Evolutionary conservation across 148 eudicot species (phyloP).

Genomic region (Camellia sinensis): DNA sequence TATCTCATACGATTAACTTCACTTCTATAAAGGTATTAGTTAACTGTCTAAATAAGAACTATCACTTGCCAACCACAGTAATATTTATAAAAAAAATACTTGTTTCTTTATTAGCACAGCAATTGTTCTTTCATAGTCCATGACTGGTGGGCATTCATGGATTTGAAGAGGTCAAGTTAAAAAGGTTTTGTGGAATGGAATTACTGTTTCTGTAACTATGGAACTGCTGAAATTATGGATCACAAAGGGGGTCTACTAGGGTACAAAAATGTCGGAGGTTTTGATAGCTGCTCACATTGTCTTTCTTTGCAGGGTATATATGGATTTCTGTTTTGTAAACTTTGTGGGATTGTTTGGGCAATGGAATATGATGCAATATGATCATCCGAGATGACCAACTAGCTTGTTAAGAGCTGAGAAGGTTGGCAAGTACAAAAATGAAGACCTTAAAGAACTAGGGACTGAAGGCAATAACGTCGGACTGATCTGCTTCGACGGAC

Average conservation of each 20-base stretch:
- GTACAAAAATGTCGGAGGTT: background rate
- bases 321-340: too few relatives aligned
- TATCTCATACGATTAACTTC: slow-evolving; percentile 76
- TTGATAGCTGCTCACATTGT: background rate
- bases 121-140: too few relatives aligned
- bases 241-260: background rate
- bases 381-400: too few relatives aligned
- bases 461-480: too few relatives aligned
- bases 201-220: background rate
- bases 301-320: background rate
- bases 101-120: background rate
- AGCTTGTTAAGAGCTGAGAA: too few relatives aligned
- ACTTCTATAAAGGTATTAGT: slow-evolving; percentile 70
- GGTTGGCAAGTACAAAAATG: too few relatives aligned
- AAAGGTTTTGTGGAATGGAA: background rate
- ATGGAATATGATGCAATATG: background rate
- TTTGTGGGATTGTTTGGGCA: background rate
- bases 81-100: background rate
- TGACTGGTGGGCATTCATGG: background rate
- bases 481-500: too few relatives aligned
- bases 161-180: background rate
- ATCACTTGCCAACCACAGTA: background rate
- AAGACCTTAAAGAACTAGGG: too few relatives aligned
- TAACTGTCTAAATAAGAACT: background rate
- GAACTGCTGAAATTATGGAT: background rate